Evolutionary conservation across 805 yeast genomes (phyloP).

Genomic region (Wickerhamomyces pijperi): DNA sequence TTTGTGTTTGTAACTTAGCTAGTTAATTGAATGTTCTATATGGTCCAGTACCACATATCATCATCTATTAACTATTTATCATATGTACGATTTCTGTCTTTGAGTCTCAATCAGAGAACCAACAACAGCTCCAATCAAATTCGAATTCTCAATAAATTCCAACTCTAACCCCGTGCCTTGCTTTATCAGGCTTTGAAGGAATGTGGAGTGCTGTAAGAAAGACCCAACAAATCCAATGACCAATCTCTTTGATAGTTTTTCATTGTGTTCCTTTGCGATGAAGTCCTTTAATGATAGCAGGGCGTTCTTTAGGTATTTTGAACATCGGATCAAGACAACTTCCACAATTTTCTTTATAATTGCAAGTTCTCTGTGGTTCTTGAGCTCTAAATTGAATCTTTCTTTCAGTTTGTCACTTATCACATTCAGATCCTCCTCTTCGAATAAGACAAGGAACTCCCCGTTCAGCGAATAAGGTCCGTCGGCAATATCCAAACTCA

Average conservation of each 20-base stretch:
- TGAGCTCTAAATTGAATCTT: neutral
- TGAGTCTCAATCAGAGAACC: conserved; percentile 23
- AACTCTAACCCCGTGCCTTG: conserved; percentile 25
- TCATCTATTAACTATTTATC: too few relatives aligned
- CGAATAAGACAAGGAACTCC: conserved; percentile 4
- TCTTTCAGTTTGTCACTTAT: neutral
- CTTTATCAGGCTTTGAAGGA: conserved; percentile 20
- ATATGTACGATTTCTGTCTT: neutral
- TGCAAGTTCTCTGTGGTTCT: conserved; percentile 12
- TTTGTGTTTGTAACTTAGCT: too few relatives aligned
- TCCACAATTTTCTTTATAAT: conserved; percentile 23
- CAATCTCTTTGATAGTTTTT: neutral
- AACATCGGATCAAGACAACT: conserved; percentile 29
- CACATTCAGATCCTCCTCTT: neutral
- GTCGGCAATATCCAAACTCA: neutral
- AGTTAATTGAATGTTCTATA: too few relatives aligned
- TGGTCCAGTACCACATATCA: too few relatives aligned
- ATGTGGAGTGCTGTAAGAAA: conserved; percentile 31
- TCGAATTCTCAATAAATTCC: conserved; percentile 31
- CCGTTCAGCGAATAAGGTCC: conserved; percentile 7
- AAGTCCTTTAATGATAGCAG: neutral
- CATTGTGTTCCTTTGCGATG: neutral
- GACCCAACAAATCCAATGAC: conserved; percentile 42
- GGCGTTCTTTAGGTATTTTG: conserved; percentile 1
- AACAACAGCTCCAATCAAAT: conserved; percentile 43